Percentiles rank a stretch among this genome's conserved stretches.
Evolutionary conservation across 371 early-diverging fungal species (phyloP).

Genomic region (Apophysomyces elegans): DNA sequence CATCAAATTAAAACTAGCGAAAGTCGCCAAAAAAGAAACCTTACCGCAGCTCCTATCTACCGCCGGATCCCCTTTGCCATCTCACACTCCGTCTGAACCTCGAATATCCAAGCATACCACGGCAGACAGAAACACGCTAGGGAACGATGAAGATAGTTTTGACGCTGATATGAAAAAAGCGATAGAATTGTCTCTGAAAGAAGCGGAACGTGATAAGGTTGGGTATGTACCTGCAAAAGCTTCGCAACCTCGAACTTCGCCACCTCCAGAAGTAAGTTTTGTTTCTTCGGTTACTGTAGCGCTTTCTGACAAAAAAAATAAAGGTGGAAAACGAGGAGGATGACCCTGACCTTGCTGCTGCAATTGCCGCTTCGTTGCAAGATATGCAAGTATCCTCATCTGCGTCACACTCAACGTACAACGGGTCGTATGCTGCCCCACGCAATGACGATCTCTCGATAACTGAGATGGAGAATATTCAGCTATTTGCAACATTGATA

Average conservation of each 20-base stretch:
- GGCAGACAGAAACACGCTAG: not conserved
- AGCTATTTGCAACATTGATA: slow-evolving; percentile 68
- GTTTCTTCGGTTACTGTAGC: not conserved
- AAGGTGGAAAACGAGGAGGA: slow-evolving; percentile 47
- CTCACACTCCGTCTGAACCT: not conserved
- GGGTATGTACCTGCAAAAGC: not conserved
- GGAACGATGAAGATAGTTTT: slow-evolving; percentile 49
- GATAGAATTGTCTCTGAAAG: slow-evolving; percentile 86
- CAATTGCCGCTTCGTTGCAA: slow-evolving; percentile 91
- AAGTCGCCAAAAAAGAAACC: slow-evolving; percentile 28
- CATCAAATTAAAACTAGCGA: slow-evolving; percentile 64
- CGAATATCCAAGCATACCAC: not conserved
- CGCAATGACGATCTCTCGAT: slow-evolving; percentile 47
- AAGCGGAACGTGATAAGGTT: slow-evolving; percentile 61
- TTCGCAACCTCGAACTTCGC: slow-evolving; percentile 15
- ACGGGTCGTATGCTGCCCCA: slow-evolving; percentile 11
- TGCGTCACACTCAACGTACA: not conserved
- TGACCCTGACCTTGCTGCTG: slow-evolving; percentile 89
- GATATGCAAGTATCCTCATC: slow-evolving; percentile 55
- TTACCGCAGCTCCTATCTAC: slow-evolving; percentile 6
- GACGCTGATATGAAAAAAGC: slow-evolving; percentile 91
- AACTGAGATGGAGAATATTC: slow-evolving; percentile 74
- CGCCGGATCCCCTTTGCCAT: not conserved
- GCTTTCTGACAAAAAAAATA: not conserved
- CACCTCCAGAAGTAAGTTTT: not conserved